Base-by-base conservation (phyloP, 2,329 filamentous ascomycete species). In the Calonectria hawksworthii region DNA sequence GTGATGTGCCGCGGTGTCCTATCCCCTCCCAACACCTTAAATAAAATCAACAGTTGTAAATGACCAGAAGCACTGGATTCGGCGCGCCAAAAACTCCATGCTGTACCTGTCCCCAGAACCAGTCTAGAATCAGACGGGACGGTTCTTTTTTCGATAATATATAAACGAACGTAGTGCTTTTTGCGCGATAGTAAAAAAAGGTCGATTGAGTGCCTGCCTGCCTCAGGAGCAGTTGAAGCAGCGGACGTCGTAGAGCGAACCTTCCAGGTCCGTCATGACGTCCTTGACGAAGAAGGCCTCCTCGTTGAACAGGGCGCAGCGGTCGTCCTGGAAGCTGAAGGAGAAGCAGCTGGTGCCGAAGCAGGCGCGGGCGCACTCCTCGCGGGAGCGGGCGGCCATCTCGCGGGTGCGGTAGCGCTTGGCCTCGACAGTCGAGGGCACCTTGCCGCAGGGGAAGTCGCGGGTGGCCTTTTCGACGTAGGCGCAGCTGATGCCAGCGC, bases 151-250 rank as follows among this genome's bases (percentile, higher is more conserved):
- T 47, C 21, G 44, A 47, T 23, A 47, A 13, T 47, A 47, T 47
- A 23, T 23, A 47, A 47, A 47, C 23, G n/a, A 47, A 13, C 21
- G 13, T 47, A 23, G n/a, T n/a, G n/a, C n/a, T n/a, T n/a, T n/a
- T n/a, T n/a, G n/a, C n/a, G n/a, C n/a, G n/a, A n/a, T n/a, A n/a
- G n/a, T n/a, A n/a, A n/a, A n/a, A n/a, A n/a, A n/a, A n/a, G n/a
- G n/a, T n/a, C n/a, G n/a, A n/a, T n/a, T n/a, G n/a, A n/a, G n/a
- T n/a, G n/a, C 14, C 38, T 41, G 38, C 16, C 38, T 21, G n/a
- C n/a, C 30, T 59, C 30, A 68, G 4, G 52, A 50, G 41, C 67
- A 69, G 26, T 36, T 61, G 41, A 69, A 69, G 54, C 67, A 69
- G 4, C 67, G 67, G 9, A 61, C 32, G 14, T 69, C 67, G n/a